These are phyloP conservation scores for Panaeolus cyanescens DNA, from an alignment of 768 basidiomycete genomes.

Conservation along the genomic window DNA sequence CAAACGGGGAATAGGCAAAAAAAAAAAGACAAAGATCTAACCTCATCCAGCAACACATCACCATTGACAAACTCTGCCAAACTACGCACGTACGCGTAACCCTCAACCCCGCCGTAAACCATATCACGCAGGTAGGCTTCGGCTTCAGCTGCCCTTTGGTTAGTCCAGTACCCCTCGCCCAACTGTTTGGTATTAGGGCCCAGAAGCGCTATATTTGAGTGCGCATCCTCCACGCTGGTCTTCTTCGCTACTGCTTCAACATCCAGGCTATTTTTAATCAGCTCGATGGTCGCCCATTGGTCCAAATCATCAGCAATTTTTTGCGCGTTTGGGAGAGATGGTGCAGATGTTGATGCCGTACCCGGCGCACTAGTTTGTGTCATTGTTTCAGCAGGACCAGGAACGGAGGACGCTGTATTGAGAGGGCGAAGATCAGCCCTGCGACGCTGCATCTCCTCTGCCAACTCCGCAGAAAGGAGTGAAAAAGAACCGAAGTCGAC, in stretches of 20 bases:
- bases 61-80: slow-evolving; percentile 70
- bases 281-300: slow-evolving; percentile 30
- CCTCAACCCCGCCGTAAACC: slow-evolving; percentile 82
- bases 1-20: neutral
- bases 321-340: neutral
- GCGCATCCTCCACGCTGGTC: slow-evolving; percentile 14
- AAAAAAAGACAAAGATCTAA: slow-evolving; percentile 15
- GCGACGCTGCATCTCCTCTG: slow-evolving; percentile 42
- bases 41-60: slow-evolving; percentile 25
- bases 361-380: neutral
- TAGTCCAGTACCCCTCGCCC: slow-evolving; percentile 47
- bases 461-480: slow-evolving; percentile 46
- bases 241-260: slow-evolving; percentile 24
- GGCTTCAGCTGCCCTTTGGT: slow-evolving; percentile 49
- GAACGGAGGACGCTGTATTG: neutral
- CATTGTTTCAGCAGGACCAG: neutral
- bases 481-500: slow-evolving; percentile 68
- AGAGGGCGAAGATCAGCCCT: slow-evolving; percentile 15
- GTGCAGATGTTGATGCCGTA: neutral
- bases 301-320: slow-evolving; percentile 25
- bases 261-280: slow-evolving; percentile 41
- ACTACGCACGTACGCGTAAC: slow-evolving; percentile 75
- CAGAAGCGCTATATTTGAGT: slow-evolving; percentile 11
- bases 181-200: slow-evolving; percentile 16
- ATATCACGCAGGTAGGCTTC: slow-evolving; percentile 71